Evolutionary conservation across 2,329 filamentous ascomycete species (phyloP), one percentile per base, ranked within the genome.

Genomic region (Colletotrichum endophyticum): DNA sequence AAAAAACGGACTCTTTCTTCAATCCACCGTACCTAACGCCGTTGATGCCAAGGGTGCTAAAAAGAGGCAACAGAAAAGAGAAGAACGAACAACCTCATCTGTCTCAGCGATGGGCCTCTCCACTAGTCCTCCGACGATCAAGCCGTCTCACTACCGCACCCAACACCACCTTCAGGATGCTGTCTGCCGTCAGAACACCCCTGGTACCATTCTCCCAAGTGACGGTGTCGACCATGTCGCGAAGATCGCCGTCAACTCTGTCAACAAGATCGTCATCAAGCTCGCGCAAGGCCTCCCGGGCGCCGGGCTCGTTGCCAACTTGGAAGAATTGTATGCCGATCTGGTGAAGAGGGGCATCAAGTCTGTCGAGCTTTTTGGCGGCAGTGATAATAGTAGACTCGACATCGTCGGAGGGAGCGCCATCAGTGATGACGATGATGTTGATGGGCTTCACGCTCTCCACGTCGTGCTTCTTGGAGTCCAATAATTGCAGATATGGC

Each of bases 261-360:
- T 90, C 87, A 3, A 85, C 87, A 44, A 97, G 85, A 5, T 90
- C 90, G 83, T 98, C 95, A 82, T 99, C 96, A 9, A 99, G 88
- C 63, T 93, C 89, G 79, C 90, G 87, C 53, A 99, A 87, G 72
- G 94, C 92, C 79, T 88, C 85, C 2, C 89, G 88, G 0, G 96
- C 96, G 1, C 84, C 87, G 1, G 86, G 82, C 79, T 98, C 95
- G 66, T 91, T 89, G 73, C 97, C 96, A 61, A 99, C 94, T 85
- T 98, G 96, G 88, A 99, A 98, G 87, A 99, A 99, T 84, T 99
- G 96, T 73, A 99, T 92, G 39, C 96, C 96, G 11, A 98, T 88
- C 86, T 99, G 97, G 88, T 94, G 94, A 1, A 93, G 89, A 6
- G 94, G 92, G 0, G 95, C 95, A 11, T 93, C 89, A 9, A 94